Base-by-base conservation (phyloP, 2,329 filamentous ascomycete species). In the Cladobotryum protrusum region DNA sequence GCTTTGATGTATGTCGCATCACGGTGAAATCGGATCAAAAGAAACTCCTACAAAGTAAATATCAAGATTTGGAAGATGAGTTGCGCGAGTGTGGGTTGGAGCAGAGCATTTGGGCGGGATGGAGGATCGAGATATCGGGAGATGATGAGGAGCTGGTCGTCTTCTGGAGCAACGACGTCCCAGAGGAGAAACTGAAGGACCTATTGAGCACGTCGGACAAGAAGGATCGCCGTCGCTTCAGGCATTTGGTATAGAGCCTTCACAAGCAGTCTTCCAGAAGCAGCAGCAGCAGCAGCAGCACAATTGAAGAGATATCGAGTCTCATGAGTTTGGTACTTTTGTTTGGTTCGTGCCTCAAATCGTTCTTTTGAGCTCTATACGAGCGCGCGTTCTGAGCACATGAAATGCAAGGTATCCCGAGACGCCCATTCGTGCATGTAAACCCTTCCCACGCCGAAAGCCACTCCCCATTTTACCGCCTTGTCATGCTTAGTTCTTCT, bases 321-420 rank as follows among this genome's bases (percentile, higher is more conserved):
- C 41, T 43, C 40, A 24, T 42, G 18, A 17, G 17, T 19, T 32
- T 43, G 17, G 19, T 39, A 39, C 15, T 42, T 44, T 37, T 24
- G 43, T 43, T 34, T 45, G 32, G 24, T 34, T 50, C 46, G 60
- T 63, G 60, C 63, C 57, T 68, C 63, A 62, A 66, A 61, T 66
- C 59, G 62, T 53, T 65, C 61, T 63, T 60, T 65, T 64, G 56
- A 61, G 59, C 60, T 62, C 63, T 68, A 68, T 68, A 57, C 62
- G 65, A 68, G 64, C 59, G 64, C 61, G 60, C 61, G 59, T 64
- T 63, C 63, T 64, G 64, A 68, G 63, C 65, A 68, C 67, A 67
- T 66, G 64, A 75, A 74, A 75, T 73, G 72, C 70, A 74, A 74
- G 71, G 70, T 74, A 73, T 74, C 72, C 74, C 72, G 70, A 74